Evolutionary conservation across 768 basidiomycete species (phyloP).

Genomic region (Leccinellum rugosiceps): DNA sequence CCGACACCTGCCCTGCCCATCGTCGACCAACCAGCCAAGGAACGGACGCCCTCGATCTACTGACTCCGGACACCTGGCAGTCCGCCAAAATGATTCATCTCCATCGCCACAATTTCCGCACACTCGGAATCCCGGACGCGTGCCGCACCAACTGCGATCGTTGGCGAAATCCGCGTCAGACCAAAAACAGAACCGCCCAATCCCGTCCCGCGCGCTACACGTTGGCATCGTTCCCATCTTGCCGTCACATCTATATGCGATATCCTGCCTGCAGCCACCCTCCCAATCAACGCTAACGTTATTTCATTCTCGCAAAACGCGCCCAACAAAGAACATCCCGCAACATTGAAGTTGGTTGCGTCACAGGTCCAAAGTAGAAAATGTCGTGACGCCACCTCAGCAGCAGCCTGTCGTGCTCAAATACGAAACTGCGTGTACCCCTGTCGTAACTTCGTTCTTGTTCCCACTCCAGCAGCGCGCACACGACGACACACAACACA

Average conservation of each 20-base stretch:
- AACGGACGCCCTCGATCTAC: too few relatives aligned
- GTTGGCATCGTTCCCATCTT: not conserved
- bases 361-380: not conserved
- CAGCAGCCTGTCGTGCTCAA: not conserved
- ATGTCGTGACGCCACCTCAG: too few relatives aligned
- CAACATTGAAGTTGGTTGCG: not conserved
- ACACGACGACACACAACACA: not conserved
- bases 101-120: constrained; percentile 10
- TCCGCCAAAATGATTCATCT: constrained; percentile 1
- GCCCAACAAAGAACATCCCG: too few relatives aligned
- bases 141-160: not conserved
- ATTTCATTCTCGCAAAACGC: constrained; percentile 11
- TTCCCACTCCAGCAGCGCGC: constrained; percentile 18
- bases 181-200: not conserved
- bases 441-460: constrained; percentile 5
- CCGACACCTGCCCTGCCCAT: not conserved
- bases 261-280: not conserved
- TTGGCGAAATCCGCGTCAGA: not conserved
- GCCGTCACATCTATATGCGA: not conserved
- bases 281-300: constrained; percentile 1
- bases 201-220: not conserved
- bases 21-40: too few relatives aligned
- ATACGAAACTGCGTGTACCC: constrained; percentile 8
- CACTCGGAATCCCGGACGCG: not conserved
- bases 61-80: constrained; percentile 10